phyloP scores from a whole-genome alignment of 2,329 filamentous ascomycete species.

The Cordyceps cicadae region DNA sequence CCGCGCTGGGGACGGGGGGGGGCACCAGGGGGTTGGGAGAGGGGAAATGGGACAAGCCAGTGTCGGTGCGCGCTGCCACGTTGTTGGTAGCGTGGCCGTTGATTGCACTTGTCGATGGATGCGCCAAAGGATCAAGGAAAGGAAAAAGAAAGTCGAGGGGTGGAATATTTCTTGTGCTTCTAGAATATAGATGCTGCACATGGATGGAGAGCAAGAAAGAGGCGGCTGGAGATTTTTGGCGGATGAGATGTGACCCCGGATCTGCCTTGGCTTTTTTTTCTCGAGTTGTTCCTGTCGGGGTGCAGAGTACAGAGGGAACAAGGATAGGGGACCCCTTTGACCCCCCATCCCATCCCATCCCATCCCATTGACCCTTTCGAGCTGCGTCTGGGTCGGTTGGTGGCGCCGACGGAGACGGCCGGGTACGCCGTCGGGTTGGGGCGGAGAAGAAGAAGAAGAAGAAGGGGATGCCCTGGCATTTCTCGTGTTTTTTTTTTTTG shows the following conservation, averaged over 20 bases:
- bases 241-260: neutral
- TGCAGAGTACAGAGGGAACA: too few species aligned
- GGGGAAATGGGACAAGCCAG: neutral
- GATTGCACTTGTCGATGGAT: neutral
- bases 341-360: too few species aligned
- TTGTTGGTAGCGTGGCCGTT: neutral
- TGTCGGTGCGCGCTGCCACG: slow-evolving; percentile 5
- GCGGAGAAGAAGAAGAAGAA: neutral
- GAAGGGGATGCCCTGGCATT: neutral
- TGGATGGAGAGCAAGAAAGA: neutral
- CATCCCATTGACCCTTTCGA: neutral
- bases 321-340: neutral
- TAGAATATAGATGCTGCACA: neutral
- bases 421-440: neutral
- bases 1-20: slow-evolving; percentile 5
- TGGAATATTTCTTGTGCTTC: neutral
- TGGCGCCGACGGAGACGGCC: slow-evolving; percentile 1
- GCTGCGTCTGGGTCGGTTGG: neutral
- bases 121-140: neutral
- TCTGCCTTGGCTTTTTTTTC: neutral
- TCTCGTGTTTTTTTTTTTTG: neutral
- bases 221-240: neutral
- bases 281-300: neutral
- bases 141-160: neutral
- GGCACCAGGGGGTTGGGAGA: too few species aligned